Percentiles rank a stretch among this genome's conserved stretches.
These are phyloP conservation scores for Pseudonitzschia delicatissima DNA, from an alignment of 108 stramenopile species.

Conservation along the genomic window DNA sequence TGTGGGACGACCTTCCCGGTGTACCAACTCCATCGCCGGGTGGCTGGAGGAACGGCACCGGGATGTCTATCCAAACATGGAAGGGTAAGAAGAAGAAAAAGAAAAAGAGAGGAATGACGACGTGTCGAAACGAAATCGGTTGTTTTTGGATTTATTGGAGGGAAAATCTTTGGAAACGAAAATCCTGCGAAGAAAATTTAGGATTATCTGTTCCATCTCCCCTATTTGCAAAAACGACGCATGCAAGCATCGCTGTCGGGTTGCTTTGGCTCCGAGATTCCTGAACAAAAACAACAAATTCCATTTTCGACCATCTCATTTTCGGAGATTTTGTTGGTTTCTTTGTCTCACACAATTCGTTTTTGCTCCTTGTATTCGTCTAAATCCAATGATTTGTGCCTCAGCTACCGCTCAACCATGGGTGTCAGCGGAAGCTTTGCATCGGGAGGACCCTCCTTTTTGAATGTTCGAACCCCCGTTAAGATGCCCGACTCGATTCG, in stretches of 20 bases:
- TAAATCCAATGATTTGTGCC: too few species aligned
- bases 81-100: conserved; percentile 51
- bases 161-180: neutral
- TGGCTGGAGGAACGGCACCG: conserved; percentile 91
- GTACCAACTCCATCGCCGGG: conserved; percentile 86
- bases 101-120: neutral
- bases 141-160: neutral
- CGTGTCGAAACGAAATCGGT: neutral
- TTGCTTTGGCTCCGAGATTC: neutral
- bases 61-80: conserved; percentile 85
- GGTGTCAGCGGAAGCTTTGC: conserved; percentile 25
- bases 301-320: too few species aligned
- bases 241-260: too few species aligned
- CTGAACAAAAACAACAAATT: too few species aligned
- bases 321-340: too few species aligned
- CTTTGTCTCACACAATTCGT: neutral
- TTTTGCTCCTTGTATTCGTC: neutral
- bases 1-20: conserved; percentile 77
- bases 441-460: conserved; percentile 55
- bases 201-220: too few species aligned
- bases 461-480: conserved; percentile 86
- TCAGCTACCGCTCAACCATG: conserved; percentile 65
- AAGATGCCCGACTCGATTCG: conserved; percentile 92
- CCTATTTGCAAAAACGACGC: too few species aligned
- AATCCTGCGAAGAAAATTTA: conserved; percentile 3